These are phyloP conservation scores for Phyllosticta citriasiana DNA, from an alignment of 2,329 filamentous ascomycete species.

Conservation along the genomic window DNA sequence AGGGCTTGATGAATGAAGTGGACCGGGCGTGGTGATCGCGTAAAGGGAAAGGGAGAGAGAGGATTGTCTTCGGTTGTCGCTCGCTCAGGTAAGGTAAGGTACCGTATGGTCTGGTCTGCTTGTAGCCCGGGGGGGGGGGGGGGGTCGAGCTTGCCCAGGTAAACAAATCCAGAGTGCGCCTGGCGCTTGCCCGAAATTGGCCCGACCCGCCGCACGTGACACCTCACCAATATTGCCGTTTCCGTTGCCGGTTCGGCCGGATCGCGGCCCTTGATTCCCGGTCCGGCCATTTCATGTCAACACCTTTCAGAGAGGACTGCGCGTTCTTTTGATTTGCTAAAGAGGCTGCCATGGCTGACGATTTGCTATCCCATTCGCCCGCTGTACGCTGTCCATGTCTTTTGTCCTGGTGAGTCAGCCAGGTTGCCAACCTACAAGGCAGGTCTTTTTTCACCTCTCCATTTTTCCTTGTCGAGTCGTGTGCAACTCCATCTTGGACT, in stretches of 20 bases:
- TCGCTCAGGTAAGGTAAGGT: not conserved
- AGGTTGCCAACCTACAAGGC: not conserved
- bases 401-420: too few species aligned
- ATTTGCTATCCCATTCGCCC: too few species aligned
- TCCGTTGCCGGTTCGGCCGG: too few species aligned
- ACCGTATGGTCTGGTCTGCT: not conserved
- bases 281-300: too few species aligned
- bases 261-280: too few species aligned
- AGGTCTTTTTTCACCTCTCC: not conserved
- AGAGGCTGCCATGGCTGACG: too few species aligned
- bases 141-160: not conserved
- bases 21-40: not conserved
- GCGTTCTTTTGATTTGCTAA: too few species aligned
- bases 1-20: slow-evolving; percentile 5
- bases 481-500: not conserved
- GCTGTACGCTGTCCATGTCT: not conserved
- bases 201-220: not conserved
- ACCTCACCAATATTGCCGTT: too few species aligned
- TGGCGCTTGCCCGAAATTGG: not conserved
- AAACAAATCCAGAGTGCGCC: not conserved
- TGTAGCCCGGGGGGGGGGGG: too few species aligned
- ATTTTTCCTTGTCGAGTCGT: not conserved
- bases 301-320: too few species aligned
- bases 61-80: not conserved
- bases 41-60: not conserved